These are phyloP conservation scores for Quercus rubra DNA, from an alignment of 306 rosid species.

Conservation along the genomic window DNA sequence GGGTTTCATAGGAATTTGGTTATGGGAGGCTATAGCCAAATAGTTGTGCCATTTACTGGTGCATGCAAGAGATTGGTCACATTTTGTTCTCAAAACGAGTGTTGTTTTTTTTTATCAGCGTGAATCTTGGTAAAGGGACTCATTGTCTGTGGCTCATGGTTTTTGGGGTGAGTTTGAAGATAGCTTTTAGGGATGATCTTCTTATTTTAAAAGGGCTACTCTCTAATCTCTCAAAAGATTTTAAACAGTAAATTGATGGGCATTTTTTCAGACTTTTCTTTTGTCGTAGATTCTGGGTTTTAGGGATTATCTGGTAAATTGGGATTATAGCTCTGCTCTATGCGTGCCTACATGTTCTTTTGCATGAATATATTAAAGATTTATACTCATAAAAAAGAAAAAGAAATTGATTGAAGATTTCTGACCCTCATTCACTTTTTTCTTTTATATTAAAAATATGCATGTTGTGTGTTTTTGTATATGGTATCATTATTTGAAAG, in stretches of 20 bases:
- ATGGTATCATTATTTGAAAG: neutral
- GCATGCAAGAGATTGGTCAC: conserved; percentile 42
- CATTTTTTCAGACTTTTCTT: neutral
- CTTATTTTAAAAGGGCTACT: neutral
- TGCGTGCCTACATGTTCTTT: neutral
- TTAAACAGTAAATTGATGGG: neutral
- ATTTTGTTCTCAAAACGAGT: neutral
- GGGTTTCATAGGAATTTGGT: conserved; percentile 29
- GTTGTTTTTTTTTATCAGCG: neutral
- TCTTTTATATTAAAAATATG: neutral
- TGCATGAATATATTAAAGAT: neutral
- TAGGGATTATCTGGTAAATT: neutral
- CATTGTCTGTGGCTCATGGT: neutral
- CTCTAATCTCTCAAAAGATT: neutral
- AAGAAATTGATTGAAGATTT: neutral
- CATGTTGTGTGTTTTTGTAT: neutral
- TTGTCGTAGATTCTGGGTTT: neutral
- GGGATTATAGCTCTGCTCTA: neutral
- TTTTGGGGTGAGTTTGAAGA: neutral
- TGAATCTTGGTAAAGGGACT: neutral
- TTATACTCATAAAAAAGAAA: neutral
- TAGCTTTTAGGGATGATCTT: neutral
- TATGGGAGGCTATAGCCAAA: neutral
- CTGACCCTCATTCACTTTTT: neutral
- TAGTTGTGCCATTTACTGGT: conserved; percentile 15